Conservation (phyloP, 2,329 filamentous ascomycete genomes). For the Mollisiaceae sp. region DNA sequence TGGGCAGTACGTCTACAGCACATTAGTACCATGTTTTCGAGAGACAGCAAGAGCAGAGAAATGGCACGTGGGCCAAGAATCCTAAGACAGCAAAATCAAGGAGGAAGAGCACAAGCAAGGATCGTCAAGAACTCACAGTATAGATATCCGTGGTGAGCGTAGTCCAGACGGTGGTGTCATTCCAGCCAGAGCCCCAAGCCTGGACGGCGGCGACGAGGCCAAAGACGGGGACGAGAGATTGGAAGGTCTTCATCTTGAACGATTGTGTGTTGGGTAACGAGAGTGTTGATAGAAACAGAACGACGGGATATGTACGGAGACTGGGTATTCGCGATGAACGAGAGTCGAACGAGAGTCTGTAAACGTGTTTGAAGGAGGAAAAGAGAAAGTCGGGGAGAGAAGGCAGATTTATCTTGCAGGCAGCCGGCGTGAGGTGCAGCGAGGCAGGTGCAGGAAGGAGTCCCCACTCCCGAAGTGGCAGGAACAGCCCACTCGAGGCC, state of each 20-base stretch:
- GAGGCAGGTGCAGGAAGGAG: not conserved
- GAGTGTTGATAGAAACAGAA: conserved; percentile 15
- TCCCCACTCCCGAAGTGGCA: not conserved
- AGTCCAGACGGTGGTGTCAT: conserved; percentile 32
- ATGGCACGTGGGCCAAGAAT: too few species aligned
- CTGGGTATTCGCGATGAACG: conserved; percentile 8
- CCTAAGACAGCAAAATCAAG: too few species aligned
- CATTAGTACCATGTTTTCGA: too few species aligned
- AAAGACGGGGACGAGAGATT: conserved; percentile 39
- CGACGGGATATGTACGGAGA: conserved; percentile 10
- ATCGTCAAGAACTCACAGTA: conserved; percentile 51
- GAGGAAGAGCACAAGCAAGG: too few species aligned
- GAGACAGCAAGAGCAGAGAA: too few species aligned
- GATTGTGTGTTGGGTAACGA: conserved; percentile 30
- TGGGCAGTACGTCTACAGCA: conserved; percentile 50
- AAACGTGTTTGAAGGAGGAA: conserved; percentile 8
- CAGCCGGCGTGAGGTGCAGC: not conserved
- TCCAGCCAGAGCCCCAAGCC: conserved; percentile 20
- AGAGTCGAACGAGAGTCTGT: conserved; percentile 5
- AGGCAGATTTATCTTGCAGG: conserved; percentile 7
- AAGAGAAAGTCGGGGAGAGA: conserved; percentile 5
- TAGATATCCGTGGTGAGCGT: conserved; percentile 51
- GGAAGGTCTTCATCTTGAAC: conserved; percentile 39
- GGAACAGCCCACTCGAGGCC: not conserved
- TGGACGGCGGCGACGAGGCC: conserved; percentile 38